Base-by-base conservation (phyloP, 208 protist species). In the Trypanosoma congolense region DNA sequence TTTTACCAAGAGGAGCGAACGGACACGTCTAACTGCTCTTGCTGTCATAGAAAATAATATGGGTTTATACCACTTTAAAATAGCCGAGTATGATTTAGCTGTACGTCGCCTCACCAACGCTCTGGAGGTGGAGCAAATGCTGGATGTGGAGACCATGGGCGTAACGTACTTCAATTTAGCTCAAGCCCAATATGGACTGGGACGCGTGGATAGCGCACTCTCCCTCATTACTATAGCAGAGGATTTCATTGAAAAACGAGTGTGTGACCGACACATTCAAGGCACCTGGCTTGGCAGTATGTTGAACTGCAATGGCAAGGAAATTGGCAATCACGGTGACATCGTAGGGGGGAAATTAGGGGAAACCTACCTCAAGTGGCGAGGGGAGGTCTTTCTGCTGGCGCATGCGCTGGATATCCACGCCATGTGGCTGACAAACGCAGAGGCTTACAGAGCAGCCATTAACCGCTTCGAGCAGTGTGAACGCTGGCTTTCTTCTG, bases 91-190 rank as follows among this genome's bases (percentile, higher is more conserved):
- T 59, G 65, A 65, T 19, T 52, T 85, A 19, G 82, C 86, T 3
- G 58, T 25, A n/a, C 50, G 66, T 18, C 78, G 73, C 24, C 61
- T 93, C 3, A 31, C 36, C 4, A 60, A 65, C 18, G 68, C 82
- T 10, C 68, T 85, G 29, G 50, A 65, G 31, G 31, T 89, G 18
- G 84, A 92, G 55, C 75, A 83, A 51, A 35, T 67, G 26, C 64
- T 87, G 42, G 26, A 47, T 42, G 75, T 79, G 16, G 53, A 67
- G 10, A 85, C 72, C 10, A 80, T 89, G 26, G 78, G 78, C 31
- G 80, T 92, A 33, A 92, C 85, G 1, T 83, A 83, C 60, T 83
- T 92, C 56, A 92, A 89, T 67, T 57, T 85, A 16, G 85, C 85
- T 8, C 80, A 92, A 54, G 41, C 73, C 1, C 67, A 80, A 51